Evolutionary conservation across 2,329 filamentous ascomycete species (phyloP), one percentile per base, ranked within the genome.

Genomic region (Scortechinia acanthostroma): DNA sequence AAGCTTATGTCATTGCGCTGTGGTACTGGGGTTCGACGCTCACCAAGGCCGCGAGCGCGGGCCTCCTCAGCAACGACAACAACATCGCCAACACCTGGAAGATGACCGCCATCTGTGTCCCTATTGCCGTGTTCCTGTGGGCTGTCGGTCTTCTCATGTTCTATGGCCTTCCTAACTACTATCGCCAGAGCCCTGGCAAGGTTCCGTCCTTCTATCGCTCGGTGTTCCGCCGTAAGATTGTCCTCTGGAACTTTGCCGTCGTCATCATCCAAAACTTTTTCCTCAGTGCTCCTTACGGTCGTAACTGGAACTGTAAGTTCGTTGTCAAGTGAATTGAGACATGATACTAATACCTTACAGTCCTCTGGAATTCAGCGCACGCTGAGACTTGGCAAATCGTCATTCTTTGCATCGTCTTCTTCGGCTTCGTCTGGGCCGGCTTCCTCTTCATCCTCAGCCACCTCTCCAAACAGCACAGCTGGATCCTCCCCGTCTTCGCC

Each of bases 241-340:
- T 84, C 42, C 65, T 81, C 13, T 85, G 80, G 80, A 84, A 82
- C 63, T 77, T 83, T 58, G 61, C 80, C 47, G 72, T 76, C 3
- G 76, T 84, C 35, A 64, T 83, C 47, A 60, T 84, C 22, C 80
- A 84, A 55, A 85, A 85, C 59, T 83, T 80, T 68, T 85, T 79
- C 63, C 69, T 85, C 22, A 77, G 76, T 20, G 72, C 80, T 1
- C 78, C 76, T 1, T 85, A 83, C 53, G 81, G 81, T 35, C 73
- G 81, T 44, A 84, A 82, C 57, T 86, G 81, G 81, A 64, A 66
- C 33, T 86, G 73, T 64, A 51, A 30, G 25, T 30, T 30, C 25
- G 10, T 30, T 30, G 10, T n/a, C 25, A 30, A 10, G 10, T 10
- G n/a, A 10, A 10, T 30, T 30, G n/a, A 30, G 25, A 30, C 10